These are phyloP conservation scores for Sarocladium brachiariae DNA, from an alignment of 2,329 filamentous ascomycete genomes.

Conservation along the genomic window DNA sequence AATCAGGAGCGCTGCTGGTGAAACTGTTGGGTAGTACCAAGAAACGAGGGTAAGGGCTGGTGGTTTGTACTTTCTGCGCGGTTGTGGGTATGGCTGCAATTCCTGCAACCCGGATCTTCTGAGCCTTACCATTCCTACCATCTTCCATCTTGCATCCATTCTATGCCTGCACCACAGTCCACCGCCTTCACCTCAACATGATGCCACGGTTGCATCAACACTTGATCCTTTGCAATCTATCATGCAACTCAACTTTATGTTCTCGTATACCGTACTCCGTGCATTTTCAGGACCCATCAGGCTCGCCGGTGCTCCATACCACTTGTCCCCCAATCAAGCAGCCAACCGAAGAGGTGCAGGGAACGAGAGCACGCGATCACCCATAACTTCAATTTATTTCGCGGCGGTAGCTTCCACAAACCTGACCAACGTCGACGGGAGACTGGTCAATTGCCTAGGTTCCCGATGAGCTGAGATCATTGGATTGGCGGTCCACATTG, in stretches of 20 bases:
- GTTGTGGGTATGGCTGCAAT: too few relatives aligned
- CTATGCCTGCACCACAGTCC: not conserved
- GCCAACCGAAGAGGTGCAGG: too few relatives aligned
- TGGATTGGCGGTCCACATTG: too few relatives aligned
- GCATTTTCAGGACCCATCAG: too few relatives aligned
- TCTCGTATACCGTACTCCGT: too few relatives aligned
- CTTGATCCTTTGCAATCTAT: not conserved
- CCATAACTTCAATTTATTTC: not conserved
- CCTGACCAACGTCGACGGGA: not conserved
- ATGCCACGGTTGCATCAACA: not conserved
- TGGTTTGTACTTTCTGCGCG: too few relatives aligned
- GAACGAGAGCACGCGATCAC: not conserved
- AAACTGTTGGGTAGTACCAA: too few relatives aligned
- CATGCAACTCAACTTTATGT: not conserved
- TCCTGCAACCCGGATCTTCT: too few relatives aligned
- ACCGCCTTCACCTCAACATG: not conserved
- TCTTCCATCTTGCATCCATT: not conserved
- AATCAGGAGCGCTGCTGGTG: too few relatives aligned
- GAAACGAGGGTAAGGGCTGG: too few relatives aligned
- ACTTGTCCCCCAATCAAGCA: not conserved
- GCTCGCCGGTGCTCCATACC: too few relatives aligned
- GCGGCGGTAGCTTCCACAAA: not conserved
- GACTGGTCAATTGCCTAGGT: not conserved
- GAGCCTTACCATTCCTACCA: not conserved
- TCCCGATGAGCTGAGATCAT: not conserved